Base-by-base conservation (phyloP, 768 basidiomycete genomes). In the Auriscalpium microsporum region DNA sequence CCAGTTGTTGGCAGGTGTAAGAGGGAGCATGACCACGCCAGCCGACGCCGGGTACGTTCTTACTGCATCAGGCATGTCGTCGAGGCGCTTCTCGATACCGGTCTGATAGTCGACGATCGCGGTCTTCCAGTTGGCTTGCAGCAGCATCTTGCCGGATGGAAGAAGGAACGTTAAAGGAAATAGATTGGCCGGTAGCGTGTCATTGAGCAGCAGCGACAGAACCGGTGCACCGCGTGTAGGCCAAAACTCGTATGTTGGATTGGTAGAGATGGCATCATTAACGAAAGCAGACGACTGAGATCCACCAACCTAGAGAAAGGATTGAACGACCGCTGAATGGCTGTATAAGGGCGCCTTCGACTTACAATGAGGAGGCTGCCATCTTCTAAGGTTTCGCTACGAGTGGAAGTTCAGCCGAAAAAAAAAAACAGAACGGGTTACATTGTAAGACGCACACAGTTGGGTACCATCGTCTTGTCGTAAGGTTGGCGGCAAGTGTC, bases 201-300 rank as follows among this genome's bases (percentile, higher is more conserved):
- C 77, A 56, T 76, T 66, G 6, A 94, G 76, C 64, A 91, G 78
- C 10, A 79, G 77, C 2, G 85, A 81, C 11, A 66, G 62, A 55
- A 89, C 73, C 7, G 84, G 75, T 11, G 62, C 68, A 16, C 78
- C 82, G 55, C 62, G 73, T 8, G 79, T 73, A 4, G 90, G 90
- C 74, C 81, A 90, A 71, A 89, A 87, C 69, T 90, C 87, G 66
- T 86, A 84, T 0, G 86, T 88, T 0, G 90, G 91, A 64, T 90
- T 89, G 63, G 85, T 81, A 59, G 90, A 85, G 13, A 63, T 65
- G 0, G 75, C 74, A 59, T 78, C 77, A 67, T 89, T 90, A 57
- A 91, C 86, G 65, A 85, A 94, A 37, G 86, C 86, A 9, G 87
- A 86, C 64, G 72, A 71, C 47, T 63, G 62, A 58, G 79, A 81